A percentile compares a stretch with the other conserved stretches of the same genome.
phyloP scores from a whole-genome alignment of 371 early-diverging fungal genomes.

The Vairimorpha necatrix region DNA sequence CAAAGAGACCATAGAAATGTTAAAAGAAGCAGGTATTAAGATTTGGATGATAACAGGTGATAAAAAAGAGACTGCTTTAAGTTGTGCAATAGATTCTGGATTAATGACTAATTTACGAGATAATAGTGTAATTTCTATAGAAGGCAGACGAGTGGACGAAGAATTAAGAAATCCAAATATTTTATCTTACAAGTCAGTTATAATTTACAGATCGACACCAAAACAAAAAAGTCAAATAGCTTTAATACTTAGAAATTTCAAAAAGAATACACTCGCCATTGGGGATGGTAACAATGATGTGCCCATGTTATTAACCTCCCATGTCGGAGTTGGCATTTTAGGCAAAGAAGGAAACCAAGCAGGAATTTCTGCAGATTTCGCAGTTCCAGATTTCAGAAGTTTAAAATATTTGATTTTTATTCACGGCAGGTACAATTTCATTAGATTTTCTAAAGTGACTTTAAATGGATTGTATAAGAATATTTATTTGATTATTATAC shows the following conservation, averaged over 20 bases:
- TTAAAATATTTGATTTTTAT: constrained; percentile 65
- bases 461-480: constrained; percentile 65
- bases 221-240: constrained; percentile 84
- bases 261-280: constrained; percentile 73
- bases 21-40: constrained; percentile 87
- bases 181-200: constrained; percentile 41
- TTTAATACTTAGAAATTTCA: constrained; percentile 73
- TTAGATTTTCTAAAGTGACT: constrained; percentile 59
- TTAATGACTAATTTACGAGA: constrained; percentile 31
- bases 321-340: constrained; percentile 85
- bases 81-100: constrained; percentile 62
- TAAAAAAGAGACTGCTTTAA: constrained; percentile 97
- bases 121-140: constrained; percentile 1
- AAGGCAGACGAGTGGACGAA: constrained; percentile 29
- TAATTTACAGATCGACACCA: constrained; percentile 74
- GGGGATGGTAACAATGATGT: constrained; percentile 84
- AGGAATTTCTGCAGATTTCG: constrained; percentile 84
- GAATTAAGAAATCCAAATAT: constrained; percentile 62
- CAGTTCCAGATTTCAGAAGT: constrained; percentile 81
- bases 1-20: constrained; percentile 76
- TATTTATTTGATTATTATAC: constrained; percentile 60
- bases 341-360: constrained; percentile 93
- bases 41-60: constrained; percentile 99
- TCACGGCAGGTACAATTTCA: constrained; percentile 57
- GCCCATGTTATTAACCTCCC: constrained; percentile 88